These are phyloP conservation scores for Cochlearia excelsa DNA, from an alignment of 345 rosid genomes.

Conservation along the genomic window DNA sequence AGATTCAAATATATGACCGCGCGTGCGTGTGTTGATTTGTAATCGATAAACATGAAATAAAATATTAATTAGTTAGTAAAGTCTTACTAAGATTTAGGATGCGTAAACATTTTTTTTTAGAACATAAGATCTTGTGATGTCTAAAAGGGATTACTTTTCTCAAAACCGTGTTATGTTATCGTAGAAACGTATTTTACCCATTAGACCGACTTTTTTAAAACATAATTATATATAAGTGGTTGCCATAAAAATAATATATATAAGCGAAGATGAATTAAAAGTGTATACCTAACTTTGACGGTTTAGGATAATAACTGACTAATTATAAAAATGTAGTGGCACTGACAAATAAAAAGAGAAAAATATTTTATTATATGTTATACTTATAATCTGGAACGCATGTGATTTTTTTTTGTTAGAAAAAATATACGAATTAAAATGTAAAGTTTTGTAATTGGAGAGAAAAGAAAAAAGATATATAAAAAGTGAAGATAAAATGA, in stretches of 20 bases:
- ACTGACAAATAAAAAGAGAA: too few species aligned
- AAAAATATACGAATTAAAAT: too few species aligned
- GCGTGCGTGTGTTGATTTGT: too few species aligned
- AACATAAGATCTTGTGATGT: constrained; percentile 27
- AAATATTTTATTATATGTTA: too few species aligned
- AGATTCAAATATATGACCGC: too few species aligned
- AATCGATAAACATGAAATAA: too few species aligned
- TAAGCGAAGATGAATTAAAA: constrained; percentile 22
- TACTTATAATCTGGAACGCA: too few species aligned
- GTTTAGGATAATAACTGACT: constrained; percentile 32
- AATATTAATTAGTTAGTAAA: too few species aligned
- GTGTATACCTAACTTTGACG: constrained; percentile 34
- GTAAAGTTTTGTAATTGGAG: too few species aligned
- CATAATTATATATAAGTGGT: constrained; percentile 26
- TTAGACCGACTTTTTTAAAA: neutral
- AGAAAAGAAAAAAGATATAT: constrained; percentile 11
- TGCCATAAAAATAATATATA: constrained; percentile 15
- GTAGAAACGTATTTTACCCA: constrained; percentile 29
- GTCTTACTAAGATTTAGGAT: constrained; percentile 10
- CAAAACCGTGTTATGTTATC: constrained; percentile 31
- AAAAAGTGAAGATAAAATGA: constrained; percentile 20
- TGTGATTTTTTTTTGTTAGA: too few species aligned
- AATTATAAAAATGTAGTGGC: neutral
- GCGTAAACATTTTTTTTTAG: constrained; percentile 22
- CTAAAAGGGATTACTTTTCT: constrained; percentile 22